phyloP scores from a whole-genome alignment of 1,139 yeast genomes.

The Debaryomycetaceae sp. region DNA sequence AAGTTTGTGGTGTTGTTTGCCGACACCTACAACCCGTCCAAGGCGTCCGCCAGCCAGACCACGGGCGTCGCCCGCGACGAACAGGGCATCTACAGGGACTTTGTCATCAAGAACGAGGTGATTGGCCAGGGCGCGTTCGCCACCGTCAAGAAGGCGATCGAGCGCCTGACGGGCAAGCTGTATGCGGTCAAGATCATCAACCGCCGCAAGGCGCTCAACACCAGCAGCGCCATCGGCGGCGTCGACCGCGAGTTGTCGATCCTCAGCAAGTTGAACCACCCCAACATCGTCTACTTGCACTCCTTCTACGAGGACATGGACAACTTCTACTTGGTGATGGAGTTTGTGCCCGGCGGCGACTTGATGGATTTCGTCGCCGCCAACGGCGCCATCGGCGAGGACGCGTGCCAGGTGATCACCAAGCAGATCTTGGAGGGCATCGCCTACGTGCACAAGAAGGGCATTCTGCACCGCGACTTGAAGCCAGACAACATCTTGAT shows the following conservation, averaged over 20 bases:
- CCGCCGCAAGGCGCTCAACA: slow-evolving; percentile 69
- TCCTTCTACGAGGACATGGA: slow-evolving; percentile 83
- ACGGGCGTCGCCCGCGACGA: slow-evolving; percentile 24
- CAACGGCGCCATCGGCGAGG: slow-evolving; percentile 87
- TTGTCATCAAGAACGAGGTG: slow-evolving; percentile 73
- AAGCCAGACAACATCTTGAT: slow-evolving; percentile 91
- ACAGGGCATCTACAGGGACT: slow-evolving; percentile 64
- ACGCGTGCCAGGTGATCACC: slow-evolving; percentile 80
- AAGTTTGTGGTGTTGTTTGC: slow-evolving; percentile 66
- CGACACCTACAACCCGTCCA: slow-evolving; percentile 36
- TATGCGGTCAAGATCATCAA: slow-evolving; percentile 89
- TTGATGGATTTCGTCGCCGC: slow-evolving; percentile 94
- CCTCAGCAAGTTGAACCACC: slow-evolving; percentile 71
- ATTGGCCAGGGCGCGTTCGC: slow-evolving; percentile 98
- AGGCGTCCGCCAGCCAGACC: slow-evolving; percentile 17
- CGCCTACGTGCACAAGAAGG: slow-evolving; percentile 78
- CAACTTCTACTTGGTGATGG: slow-evolving; percentile 87
- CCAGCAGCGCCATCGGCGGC: slow-evolving; percentile 60
- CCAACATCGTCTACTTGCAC: slow-evolving; percentile 75
- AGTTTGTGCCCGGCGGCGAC: slow-evolving; percentile 95
- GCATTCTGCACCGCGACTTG: slow-evolving; percentile 89
- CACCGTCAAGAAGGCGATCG: slow-evolving; percentile 85
- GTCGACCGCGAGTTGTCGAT: slow-evolving; percentile 85
- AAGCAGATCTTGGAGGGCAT: slow-evolving; percentile 82
- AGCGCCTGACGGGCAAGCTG: slow-evolving; percentile 75